Conservation (phyloP, 352 stramenopile species). For the Globisporangium paroecandrum region DNA sequence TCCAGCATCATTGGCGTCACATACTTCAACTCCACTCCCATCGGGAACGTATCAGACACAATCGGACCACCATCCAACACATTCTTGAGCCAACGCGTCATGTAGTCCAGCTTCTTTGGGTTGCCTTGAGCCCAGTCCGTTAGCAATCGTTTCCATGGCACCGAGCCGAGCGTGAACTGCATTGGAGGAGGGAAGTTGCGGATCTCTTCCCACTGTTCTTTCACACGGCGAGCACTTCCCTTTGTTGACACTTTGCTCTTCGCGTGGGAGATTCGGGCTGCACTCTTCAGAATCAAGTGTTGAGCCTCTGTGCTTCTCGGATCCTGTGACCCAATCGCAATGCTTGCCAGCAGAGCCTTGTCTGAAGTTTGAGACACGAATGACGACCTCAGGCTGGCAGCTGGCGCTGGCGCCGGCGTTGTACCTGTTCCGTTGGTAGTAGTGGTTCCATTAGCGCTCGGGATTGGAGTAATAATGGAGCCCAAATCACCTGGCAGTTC, state of each 20-base stretch:
- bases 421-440: not conserved
- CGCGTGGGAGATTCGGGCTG: constrained; percentile 54
- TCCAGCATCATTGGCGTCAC: constrained; percentile 90
- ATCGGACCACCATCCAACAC: constrained; percentile 81
- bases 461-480: constrained; percentile 19
- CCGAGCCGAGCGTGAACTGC: constrained; percentile 80
- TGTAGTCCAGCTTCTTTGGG: constrained; percentile 89
- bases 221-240: constrained; percentile 76
- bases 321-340: constrained; percentile 23
- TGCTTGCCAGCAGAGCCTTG: constrained; percentile 17
- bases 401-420: not conserved
- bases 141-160: constrained; percentile 83
- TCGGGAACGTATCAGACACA: constrained; percentile 83
- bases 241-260: constrained; percentile 69
- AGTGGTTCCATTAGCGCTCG: constrained; percentile 19
- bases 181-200: constrained; percentile 78
- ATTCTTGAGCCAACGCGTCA: constrained; percentile 88
- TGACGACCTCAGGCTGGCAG: constrained; percentile 11
- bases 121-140: constrained; percentile 87
- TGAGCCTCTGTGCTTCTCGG: constrained; percentile 61
- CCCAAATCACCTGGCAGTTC: constrained; percentile 61
- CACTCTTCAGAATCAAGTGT: constrained; percentile 71
- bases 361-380: constrained; percentile 15
- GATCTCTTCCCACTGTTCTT: constrained; percentile 89
- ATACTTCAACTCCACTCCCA: constrained; percentile 88